phyloP scores from a whole-genome alignment of 306 rosid genomes.

The Vachellia collinsii region DNA sequence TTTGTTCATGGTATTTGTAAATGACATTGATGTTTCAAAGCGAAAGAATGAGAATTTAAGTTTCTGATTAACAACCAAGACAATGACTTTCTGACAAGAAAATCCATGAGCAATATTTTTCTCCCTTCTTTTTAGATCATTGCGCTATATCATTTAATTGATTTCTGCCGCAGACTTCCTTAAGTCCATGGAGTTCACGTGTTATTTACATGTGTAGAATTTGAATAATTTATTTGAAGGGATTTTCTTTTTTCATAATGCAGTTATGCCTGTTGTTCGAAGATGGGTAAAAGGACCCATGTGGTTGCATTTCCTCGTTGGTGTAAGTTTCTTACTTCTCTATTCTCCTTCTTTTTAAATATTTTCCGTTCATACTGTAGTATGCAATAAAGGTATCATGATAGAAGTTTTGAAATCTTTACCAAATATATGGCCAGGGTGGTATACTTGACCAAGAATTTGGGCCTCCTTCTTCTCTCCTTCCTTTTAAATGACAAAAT shows the following conservation, averaged over 20 bases:
- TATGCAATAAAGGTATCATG: neutral
- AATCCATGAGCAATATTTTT: neutral
- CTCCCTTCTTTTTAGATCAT: neutral
- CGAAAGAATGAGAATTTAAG: conserved; percentile 26
- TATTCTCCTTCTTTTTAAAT: neutral
- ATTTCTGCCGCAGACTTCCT: neutral
- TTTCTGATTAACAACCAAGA: conserved; percentile 1
- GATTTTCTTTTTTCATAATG: conserved; percentile 36
- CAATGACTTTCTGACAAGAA: neutral
- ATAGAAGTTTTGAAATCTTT: conserved; percentile 7
- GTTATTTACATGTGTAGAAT: neutral
- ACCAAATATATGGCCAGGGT: conserved; percentile 8
- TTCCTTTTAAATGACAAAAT: conserved; percentile 13
- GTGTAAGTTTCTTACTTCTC: conserved; percentile 59
- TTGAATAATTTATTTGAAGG: conserved; percentile 1
- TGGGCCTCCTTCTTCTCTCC: conserved; percentile 14
- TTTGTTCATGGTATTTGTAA: conserved; percentile 19
- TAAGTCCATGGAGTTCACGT: neutral
- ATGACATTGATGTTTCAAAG: conserved; percentile 17
- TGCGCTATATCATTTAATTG: neutral
- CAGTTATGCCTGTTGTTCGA: conserved; percentile 87
- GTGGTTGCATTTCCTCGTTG: conserved; percentile 92
- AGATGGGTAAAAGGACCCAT: conserved; percentile 80
- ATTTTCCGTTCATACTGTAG: neutral
- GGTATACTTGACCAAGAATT: conserved; percentile 1